phyloP scores from a whole-genome alignment of 768 basidiomycete genomes.

The Galerina marginata region DNA sequence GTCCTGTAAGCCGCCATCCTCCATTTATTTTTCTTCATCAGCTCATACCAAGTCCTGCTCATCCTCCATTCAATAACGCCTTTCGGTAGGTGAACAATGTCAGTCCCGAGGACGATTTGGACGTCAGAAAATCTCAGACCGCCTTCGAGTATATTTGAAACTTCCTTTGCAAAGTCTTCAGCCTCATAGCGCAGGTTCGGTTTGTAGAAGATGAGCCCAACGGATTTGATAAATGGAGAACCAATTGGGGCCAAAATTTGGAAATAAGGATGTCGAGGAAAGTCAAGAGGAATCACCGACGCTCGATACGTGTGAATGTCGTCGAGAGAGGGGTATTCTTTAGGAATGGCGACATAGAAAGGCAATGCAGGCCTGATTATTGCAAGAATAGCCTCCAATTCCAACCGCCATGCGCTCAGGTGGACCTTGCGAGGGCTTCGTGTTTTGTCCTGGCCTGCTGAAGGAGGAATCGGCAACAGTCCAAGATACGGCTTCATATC shows the following conservation, averaged over 20 bases:
- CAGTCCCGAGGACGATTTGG: constrained; percentile 12
- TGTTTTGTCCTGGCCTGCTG: not conserved
- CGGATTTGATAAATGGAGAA: constrained; percentile 12
- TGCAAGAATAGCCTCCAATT: constrained; percentile 12
- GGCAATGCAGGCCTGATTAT: constrained; percentile 1
- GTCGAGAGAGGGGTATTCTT: constrained; percentile 2
- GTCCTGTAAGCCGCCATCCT: constrained; percentile 22
- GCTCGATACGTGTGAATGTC: constrained; percentile 10
- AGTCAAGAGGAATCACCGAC: not conserved
- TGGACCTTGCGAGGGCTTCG: constrained; percentile 6
- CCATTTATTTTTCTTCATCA: constrained; percentile 22
- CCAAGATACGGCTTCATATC: constrained; percentile 10
- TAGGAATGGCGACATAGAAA: constrained; percentile 2
- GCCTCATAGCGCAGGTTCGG: constrained; percentile 2
- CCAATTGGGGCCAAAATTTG: not conserved
- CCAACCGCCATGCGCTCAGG: constrained; percentile 9
- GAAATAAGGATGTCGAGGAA: not conserved
- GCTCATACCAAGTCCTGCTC: constrained; percentile 22
- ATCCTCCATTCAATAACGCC: constrained; percentile 22
- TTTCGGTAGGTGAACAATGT: constrained; percentile 11
- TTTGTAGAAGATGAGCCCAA: constrained; percentile 19
- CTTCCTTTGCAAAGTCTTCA: not conserved
- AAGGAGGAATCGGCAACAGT: constrained; percentile 7
- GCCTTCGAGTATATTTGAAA: constrained; percentile 16
- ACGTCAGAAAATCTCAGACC: not conserved